A percentile compares a stretch with the other conserved stretches of the same genome.
These are phyloP conservation scores for Amylostereum chailletii DNA, from an alignment of 1,284 basidiomycete genomes.

Conservation along the genomic window DNA sequence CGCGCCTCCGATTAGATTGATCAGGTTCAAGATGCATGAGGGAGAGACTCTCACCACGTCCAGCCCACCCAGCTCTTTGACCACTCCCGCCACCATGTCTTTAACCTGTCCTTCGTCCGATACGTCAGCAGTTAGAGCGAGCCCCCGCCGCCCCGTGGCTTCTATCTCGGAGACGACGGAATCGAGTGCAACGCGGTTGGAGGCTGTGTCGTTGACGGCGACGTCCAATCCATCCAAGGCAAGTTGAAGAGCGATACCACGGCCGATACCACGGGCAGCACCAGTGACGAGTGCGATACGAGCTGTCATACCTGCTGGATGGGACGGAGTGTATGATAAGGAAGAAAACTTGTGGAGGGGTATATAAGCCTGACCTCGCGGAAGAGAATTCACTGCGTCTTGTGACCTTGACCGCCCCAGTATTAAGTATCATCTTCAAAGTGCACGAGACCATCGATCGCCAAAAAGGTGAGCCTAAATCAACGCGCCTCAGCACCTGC, in stretches of 20 bases:
- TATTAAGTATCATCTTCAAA: too few relatives aligned
- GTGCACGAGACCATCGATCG: too few relatives aligned
- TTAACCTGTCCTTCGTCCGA: not conserved
- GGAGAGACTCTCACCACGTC: slow-evolving; percentile 4
- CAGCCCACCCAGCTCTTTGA: not conserved
- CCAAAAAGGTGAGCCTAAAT: too few relatives aligned
- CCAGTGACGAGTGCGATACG: not conserved
- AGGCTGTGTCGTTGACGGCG: slow-evolving; percentile 18
- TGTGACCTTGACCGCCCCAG: too few relatives aligned
- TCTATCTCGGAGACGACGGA: slow-evolving; percentile 15
- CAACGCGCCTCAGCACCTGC: too few relatives aligned
- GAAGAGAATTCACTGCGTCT: too few relatives aligned
- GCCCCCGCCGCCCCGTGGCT: slow-evolving; percentile 11
- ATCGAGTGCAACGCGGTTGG: slow-evolving; percentile 12
- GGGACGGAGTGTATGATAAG: too few relatives aligned
- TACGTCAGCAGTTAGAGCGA: slow-evolving; percentile 3
- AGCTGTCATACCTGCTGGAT: not conserved
- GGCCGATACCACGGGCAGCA: not conserved
- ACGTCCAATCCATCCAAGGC: not conserved
- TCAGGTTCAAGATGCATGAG: not conserved
- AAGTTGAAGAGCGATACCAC: not conserved
- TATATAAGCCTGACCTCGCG: too few relatives aligned
- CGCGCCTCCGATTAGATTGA: not conserved
- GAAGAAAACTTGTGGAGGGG: too few relatives aligned
- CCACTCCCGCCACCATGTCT: not conserved